Evolutionary conservation across 441 rosid species (phyloP).

Genomic region (Erodium trifolium): DNA sequence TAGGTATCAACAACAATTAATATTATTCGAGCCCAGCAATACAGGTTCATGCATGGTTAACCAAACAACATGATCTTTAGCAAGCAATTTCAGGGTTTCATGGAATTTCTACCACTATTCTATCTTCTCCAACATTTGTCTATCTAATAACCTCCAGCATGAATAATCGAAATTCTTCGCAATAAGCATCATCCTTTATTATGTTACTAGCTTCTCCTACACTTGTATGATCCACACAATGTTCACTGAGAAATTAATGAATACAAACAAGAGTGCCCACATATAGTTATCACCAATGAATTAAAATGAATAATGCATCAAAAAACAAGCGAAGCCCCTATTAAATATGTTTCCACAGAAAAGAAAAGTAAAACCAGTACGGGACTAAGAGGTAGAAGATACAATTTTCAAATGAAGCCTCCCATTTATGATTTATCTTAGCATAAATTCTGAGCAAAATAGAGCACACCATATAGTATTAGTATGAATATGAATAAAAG

Average conservation of each 20-base stretch:
- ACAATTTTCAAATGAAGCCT: slow-evolving; percentile 1
- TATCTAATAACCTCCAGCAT: neutral
- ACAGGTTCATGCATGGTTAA: slow-evolving; percentile 3
- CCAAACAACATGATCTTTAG: slow-evolving; percentile 7
- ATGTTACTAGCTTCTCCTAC: slow-evolving; percentile 1
- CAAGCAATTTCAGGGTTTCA: neutral
- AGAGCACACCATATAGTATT: neutral
- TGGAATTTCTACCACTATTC: neutral
- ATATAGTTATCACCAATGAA: neutral
- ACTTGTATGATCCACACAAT: neutral
- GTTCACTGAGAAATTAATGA: neutral
- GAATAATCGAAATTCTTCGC: neutral
- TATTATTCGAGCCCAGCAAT: neutral
- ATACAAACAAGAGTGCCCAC: neutral
- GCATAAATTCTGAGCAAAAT: neutral
- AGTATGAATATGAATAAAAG: neutral
- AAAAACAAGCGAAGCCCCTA: neutral
- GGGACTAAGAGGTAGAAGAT: slow-evolving; percentile 5
- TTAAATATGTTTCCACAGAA: neutral
- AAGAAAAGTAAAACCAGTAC: neutral
- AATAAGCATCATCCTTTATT: neutral
- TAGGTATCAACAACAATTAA: neutral
- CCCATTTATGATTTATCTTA: slow-evolving; percentile 4
- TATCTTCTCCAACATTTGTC: slow-evolving; percentile 1
- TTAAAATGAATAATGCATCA: neutral